Percentiles rank a stretch among this genome's conserved stretches.
Evolutionary conservation across 2,329 filamentous ascomycete species (phyloP).

Genomic region (Cladophialophora bantiana): DNA sequence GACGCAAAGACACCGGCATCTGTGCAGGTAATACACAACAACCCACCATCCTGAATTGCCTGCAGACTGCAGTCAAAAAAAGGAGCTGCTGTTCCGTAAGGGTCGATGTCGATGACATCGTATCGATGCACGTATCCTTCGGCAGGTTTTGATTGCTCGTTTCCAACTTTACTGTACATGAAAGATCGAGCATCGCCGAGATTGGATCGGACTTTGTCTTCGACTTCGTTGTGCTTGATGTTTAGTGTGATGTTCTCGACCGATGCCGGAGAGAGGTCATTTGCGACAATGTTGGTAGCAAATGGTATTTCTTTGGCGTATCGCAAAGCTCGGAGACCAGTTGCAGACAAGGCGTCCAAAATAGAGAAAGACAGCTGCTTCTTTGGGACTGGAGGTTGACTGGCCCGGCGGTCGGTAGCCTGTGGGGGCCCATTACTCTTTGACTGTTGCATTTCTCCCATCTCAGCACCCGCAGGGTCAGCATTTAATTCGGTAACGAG

Average conservation of each 20-base stretch:
- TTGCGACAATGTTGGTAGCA: constrained; percentile 80
- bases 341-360: constrained; percentile 92
- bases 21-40: constrained; percentile 95
- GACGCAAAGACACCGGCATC: constrained; percentile 96
- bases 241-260: constrained; percentile 84
- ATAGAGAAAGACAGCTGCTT: constrained; percentile 72
- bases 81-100: constrained; percentile 89
- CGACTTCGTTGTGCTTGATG: constrained; percentile 79
- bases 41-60: constrained; percentile 82
- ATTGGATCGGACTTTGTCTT: constrained; percentile 73
- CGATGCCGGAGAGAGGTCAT: constrained; percentile 82
- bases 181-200: constrained; percentile 85
- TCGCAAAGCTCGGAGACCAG: constrained; percentile 85
- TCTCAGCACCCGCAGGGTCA: constrained; percentile 18
- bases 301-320: constrained; percentile 93
- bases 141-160: constrained; percentile 44
- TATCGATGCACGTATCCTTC: constrained; percentile 65
- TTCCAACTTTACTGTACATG: constrained; percentile 79
- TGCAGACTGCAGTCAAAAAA: constrained; percentile 93
- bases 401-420: not conserved
- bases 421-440: constrained; percentile 8
- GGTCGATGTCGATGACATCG: constrained; percentile 95
- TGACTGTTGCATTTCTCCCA: constrained; percentile 27
- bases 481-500: constrained; percentile 26
- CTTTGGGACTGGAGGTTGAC: constrained; percentile 37